Evolutionary conservation across 2,329 filamentous ascomycete genomes (phyloP), one percentile per base, ranked within the genome.

Genomic region (Zymoseptoria ardabiliae): DNA sequence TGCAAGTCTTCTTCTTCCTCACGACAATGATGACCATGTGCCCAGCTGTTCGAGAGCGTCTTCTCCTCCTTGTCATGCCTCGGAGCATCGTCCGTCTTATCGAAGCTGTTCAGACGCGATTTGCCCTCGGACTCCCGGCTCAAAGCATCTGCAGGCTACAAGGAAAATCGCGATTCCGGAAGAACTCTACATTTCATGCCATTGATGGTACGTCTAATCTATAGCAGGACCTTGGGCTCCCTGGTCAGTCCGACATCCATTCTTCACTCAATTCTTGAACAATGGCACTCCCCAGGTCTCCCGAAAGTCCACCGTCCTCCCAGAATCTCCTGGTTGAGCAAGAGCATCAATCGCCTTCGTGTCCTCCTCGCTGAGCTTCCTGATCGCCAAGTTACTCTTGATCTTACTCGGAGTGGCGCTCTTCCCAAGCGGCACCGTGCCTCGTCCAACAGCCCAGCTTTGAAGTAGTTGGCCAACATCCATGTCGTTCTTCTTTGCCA

Each of bases 401-500:
- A 84, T 82, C 35, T 81, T 74, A 11, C 74, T 74, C 1, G 79
- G 75, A 0, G 80, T 84, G 2, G 82, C 80, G 53, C 77, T 80
- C 71, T 84, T 84, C 17, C 81, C 79, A 48, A 84, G 69, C 7
- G 82, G 81, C 7, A 80, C 75, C 1, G 78, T 81, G 1, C 81
- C 81, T 23, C 81, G 74, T 66, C 82, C 78, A 8, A 83, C 74
- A 11, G 76, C 79, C 81, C 81, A 84, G 50, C 77, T 79, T 58
- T 84, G 77, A 6, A 84, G 73, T 6, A 84, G 68, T 61, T 81
- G 78, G 1, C 81, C 81, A 2, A 81, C 78, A n/a, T 86, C 78
- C 67, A 79, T 81, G 30, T 82, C 80, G 41, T 82, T 77, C 67
- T 84, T 82, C 75, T 85, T 85, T 72, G 86, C 81, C 20, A 88